These are phyloP conservation scores for Cudoniella acicularis DNA, from an alignment of 495 filamentous ascomycete genomes.

Conservation along the genomic window DNA sequence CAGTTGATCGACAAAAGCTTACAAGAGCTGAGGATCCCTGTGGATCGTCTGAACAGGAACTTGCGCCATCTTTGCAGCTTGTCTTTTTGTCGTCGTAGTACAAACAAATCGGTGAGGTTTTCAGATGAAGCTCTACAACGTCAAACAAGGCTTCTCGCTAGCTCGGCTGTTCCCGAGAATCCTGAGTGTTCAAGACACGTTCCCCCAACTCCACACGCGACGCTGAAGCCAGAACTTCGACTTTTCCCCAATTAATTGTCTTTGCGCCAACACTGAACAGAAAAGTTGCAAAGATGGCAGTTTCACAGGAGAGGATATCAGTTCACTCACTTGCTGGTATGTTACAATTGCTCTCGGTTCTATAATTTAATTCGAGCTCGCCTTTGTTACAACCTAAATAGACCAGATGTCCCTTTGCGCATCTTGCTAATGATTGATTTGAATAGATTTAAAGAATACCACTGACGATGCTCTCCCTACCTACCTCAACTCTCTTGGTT, in stretches of 20 bases:
- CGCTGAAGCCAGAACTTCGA: neutral
- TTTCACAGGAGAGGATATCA: conserved; percentile 53
- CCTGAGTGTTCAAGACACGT: conserved; percentile 24
- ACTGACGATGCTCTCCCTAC: conserved; percentile 91
- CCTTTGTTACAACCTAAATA: no score
- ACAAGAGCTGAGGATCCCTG: conserved; percentile 98
- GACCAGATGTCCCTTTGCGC: no score
- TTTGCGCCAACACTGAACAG: conserved; percentile 5
- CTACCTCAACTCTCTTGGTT: conserved; percentile 81
- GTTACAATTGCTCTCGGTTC: conserved; percentile 4
- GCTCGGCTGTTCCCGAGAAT: conserved; percentile 20
- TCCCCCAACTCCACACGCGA: conserved; percentile 13
- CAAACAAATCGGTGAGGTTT: neutral
- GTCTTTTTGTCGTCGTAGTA: neutral
- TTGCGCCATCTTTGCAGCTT: conserved; percentile 66
- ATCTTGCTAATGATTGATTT: neutral
- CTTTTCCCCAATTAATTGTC: neutral
- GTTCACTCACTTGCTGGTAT: conserved; percentile 67
- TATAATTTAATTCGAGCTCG: no score
- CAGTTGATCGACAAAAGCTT: conserved; percentile 26
- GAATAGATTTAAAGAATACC: conserved; percentile 87
- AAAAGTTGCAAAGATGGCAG: conserved; percentile 33
- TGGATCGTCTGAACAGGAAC: conserved; percentile 90
- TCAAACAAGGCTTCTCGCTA: conserved; percentile 18
- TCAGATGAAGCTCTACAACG: no score